Evolutionary conservation across 2,329 filamentous ascomycete species (phyloP).

Genomic region (Scedosporium boydii): DNA sequence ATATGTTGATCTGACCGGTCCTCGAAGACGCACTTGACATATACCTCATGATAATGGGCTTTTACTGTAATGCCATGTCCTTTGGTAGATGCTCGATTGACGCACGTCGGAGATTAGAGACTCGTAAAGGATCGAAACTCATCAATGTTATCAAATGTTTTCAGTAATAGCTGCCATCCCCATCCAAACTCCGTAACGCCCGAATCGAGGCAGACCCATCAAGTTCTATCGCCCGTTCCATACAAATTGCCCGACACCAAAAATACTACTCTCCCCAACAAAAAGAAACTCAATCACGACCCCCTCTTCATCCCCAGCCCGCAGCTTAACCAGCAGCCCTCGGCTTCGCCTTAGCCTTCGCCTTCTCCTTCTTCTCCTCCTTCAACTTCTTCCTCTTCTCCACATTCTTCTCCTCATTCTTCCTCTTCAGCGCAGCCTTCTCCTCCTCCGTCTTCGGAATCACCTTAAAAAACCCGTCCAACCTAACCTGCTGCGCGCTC

Average conservation of each 20-base stretch:
- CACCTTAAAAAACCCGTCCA: constrained; percentile 96
- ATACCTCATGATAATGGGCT: no score
- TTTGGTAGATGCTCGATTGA: no score
- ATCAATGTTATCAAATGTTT: no score
- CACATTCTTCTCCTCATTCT: constrained; percentile 84
- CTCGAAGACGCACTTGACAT: no score
- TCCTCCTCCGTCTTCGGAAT: constrained; percentile 81
- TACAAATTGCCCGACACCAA: background rate
- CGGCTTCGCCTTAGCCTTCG: constrained; percentile 79
- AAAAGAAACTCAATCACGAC: background rate
- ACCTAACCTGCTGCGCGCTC: constrained; percentile 76
- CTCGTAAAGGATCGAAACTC: no score
- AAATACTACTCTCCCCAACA: background rate
- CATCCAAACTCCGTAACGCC: background rate
- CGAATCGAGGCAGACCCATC: no score
- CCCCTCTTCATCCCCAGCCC: background rate
- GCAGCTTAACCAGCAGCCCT: constrained; percentile 43
- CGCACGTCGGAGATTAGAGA: no score
- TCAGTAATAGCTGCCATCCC: background rate
- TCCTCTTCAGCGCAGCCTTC: constrained; percentile 78
- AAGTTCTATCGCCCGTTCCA: background rate
- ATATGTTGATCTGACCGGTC: no score
- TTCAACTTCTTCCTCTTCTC: constrained; percentile 94
- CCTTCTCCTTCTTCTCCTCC: constrained; percentile 91
- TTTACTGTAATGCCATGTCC: no score